Conservation (phyloP, 768 basidiomycete species). For the Tulasnella sp. region DNA sequence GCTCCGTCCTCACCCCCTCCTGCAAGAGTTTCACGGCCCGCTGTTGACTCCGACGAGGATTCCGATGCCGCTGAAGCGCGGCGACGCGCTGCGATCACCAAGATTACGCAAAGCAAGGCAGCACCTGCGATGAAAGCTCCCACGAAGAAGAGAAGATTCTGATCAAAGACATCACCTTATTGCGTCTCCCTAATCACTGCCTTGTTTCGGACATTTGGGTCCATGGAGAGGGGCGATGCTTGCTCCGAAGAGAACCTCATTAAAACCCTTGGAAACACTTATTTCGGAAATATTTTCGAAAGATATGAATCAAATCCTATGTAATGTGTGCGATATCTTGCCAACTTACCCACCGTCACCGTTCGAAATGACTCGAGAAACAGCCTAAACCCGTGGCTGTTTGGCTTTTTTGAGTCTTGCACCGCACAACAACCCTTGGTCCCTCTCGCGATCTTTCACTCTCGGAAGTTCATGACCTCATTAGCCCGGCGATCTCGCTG, state of each 20-base stretch:
- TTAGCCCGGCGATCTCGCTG: background rate
- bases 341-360: background rate
- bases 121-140: constrained; percentile 15
- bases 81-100: constrained; percentile 1
- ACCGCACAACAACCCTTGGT: background rate
- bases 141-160: constrained; percentile 14
- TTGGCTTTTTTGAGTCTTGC: background rate
- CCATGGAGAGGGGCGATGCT: background rate
- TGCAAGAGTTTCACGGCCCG: too few species aligned
- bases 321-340: background rate
- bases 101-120: constrained; percentile 9
- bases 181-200: background rate
- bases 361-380: background rate
- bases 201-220: background rate
- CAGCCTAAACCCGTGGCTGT: background rate
- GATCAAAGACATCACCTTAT: background rate
- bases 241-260: background rate
- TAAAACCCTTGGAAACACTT: background rate
- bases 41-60: background rate
- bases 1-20: background rate
- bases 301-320: background rate
- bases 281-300: background rate
- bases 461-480: background rate
- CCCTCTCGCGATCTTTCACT: background rate
- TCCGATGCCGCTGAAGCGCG: constrained; percentile 11